Percentiles rank a stretch among this genome's conserved stretches.
Conservation (phyloP, 768 basidiomycete species). For the Lentinula guzmanii region DNA sequence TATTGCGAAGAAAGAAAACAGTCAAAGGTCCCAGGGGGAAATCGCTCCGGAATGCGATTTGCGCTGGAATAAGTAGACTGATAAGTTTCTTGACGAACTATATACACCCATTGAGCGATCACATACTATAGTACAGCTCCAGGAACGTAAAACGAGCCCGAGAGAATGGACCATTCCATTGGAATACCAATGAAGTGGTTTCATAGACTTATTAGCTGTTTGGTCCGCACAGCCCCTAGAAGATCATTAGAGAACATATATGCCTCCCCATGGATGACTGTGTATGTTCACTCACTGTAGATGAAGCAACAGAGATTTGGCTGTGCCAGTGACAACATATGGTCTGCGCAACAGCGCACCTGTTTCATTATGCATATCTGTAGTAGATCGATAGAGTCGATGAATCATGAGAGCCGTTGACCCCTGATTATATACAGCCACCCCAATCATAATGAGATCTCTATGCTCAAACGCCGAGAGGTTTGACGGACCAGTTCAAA, state of each 20-base stretch:
- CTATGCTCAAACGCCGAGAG: slow-evolving; percentile 22
- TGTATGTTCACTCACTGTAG: slow-evolving; percentile 81
- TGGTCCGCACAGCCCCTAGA: slow-evolving; percentile 42
- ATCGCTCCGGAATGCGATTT: slow-evolving; percentile 75
- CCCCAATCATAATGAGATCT: slow-evolving; percentile 54
- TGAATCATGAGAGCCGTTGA: slow-evolving; percentile 18
- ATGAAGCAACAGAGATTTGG: neutral
- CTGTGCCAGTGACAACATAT: neutral
- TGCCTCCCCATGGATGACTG: slow-evolving; percentile 67
- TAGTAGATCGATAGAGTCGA: slow-evolving; percentile 9
- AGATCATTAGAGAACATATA: slow-evolving; percentile 47
- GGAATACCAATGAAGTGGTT: slow-evolving; percentile 59
- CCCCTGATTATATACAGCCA: slow-evolving; percentile 52
- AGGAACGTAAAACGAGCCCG: slow-evolving; percentile 66
- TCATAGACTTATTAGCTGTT: slow-evolving; percentile 44
- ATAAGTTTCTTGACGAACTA: too few species aligned
- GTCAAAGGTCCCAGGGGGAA: slow-evolving; percentile 74
- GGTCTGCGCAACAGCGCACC: neutral
- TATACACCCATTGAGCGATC: slow-evolving; percentile 1
- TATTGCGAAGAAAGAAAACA: slow-evolving; percentile 81
- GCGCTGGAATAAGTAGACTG: slow-evolving; percentile 43
- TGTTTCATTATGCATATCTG: slow-evolving; percentile 78
- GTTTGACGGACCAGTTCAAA: too few species aligned
- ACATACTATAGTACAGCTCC: slow-evolving; percentile 82
- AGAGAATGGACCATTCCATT: slow-evolving; percentile 52